Base-by-base conservation (phyloP, 192 early-diverging fungal genomes). In the Coemansia sp. region DNA sequence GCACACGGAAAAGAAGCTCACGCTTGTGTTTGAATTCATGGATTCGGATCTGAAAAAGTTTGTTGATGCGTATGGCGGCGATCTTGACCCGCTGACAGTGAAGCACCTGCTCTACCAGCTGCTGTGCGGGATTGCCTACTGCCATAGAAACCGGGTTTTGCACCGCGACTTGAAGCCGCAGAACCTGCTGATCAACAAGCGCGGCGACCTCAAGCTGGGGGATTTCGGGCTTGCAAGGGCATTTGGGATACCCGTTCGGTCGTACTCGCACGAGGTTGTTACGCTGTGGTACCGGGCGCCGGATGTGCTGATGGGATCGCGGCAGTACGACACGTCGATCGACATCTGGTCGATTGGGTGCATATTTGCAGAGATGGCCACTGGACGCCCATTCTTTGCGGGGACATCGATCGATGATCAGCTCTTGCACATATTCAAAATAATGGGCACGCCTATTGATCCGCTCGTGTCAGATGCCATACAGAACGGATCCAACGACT, bases 31-130 rank as follows among this genome's bases (percentile, higher is more conserved):
- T 84, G 98, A 98, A 77, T 98, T 91, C 74, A 79, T 99, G 84
- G 96, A 98, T 77, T 94, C 93, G 41, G 98, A 98, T 76, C 81
- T 98, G 72, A 99, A 98, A 66, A 98, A 99, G 87, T 99, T 93
- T 72, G 82, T 98, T 72, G 96, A 98, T 75, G 86, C 85, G 3
- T 90, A 87, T 61, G 86, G 88, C 34, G 91, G 91, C 33, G 89
- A 94, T 54, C 84, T 92, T 59, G 91, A 94, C 50, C 72, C 82
- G 15, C 47, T 81, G 55, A 90, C 92, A 19, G 88, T 96, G 67
- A 97, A 97, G 92, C 87, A 95, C 81, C 79, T 98, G 62, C 94
- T 98, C 91, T 98, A 94, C 70, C 98, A 99, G 80, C 84, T 99
- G 61, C 67, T 99, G 60, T 89, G 87, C 61, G 98, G 96, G 22